Percentiles rank a stretch among this genome's conserved stretches.
phyloP scores from a whole-genome alignment of 441 rosid species.

The Raphanus hybrid region DNA sequence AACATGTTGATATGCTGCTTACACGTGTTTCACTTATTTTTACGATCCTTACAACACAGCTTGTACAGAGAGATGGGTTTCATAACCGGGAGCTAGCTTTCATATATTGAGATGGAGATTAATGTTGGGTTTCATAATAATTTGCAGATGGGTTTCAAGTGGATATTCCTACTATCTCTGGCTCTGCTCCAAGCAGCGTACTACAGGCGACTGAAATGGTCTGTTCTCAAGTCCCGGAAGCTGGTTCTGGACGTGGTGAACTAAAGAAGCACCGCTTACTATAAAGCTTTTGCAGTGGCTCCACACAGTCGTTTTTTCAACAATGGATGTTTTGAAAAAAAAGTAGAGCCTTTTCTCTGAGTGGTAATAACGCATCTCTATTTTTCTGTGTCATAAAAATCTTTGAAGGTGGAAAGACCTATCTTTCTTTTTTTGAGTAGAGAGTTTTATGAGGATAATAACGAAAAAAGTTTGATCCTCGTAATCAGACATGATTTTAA shows the following conservation, averaged over 20 bases:
- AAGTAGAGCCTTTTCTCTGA: constrained; percentile 34
- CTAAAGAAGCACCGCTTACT: constrained; percentile 40
- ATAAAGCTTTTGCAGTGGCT: constrained; percentile 27
- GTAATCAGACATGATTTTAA: constrained; percentile 31
- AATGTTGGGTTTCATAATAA: constrained; percentile 6
- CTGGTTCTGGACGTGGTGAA: constrained; percentile 94
- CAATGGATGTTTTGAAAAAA: constrained; percentile 22
- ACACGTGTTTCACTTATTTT: constrained; percentile 2
- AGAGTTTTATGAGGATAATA: constrained; percentile 31
- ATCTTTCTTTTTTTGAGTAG: no score
- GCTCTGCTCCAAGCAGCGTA: constrained; percentile 98
- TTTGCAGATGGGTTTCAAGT: constrained; percentile 99
- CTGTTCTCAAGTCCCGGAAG: constrained; percentile 88
- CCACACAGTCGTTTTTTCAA: constrained; percentile 30
- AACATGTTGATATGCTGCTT: neutral
- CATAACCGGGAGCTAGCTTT: neutral
- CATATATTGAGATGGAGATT: neutral
- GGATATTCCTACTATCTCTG: constrained; percentile 95
- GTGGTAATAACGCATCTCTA: constrained; percentile 43
- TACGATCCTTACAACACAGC: constrained; percentile 6
- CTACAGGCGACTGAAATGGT: constrained; percentile 94
- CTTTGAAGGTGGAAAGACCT: constrained; percentile 34
- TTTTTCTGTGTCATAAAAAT: constrained; percentile 41
- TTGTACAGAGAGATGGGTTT: no score
- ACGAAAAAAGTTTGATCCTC: constrained; percentile 32